Evolutionary conservation across 176 grass and related monocot genomes (phyloP), one percentile per base, ranked within the genome.

Genomic region (Elaeis guineensis): DNA sequence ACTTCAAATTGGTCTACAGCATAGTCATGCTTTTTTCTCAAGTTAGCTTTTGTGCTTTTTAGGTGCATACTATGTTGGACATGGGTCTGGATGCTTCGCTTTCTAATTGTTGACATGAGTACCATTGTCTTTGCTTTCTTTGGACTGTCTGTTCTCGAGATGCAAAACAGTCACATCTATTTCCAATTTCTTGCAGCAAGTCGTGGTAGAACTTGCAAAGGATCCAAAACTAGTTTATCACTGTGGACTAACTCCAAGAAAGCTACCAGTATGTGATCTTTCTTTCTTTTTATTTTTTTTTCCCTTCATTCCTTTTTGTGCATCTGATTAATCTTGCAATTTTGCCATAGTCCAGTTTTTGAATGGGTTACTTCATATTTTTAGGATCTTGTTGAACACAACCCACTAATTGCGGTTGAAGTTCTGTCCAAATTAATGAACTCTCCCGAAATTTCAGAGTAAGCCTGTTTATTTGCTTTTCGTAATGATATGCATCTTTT

Each of bases 331-430:
- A 25, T 68, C 21, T 32, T 58, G 67, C 72, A 76, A 25, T 64
- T 26, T 32, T 58, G 67, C 72, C 23, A 28, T 75, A 24, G 59
- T 74, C 25, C 5, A 67, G 22, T 65, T 62, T 17, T 50, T 69
- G 8, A 48, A 66, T 5, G 56, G 22, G 23, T 35, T 69, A 22
- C 52, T 59, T 61, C 67, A 51, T 49, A 12, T 78, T 85, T 30
- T 77, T 66, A 97, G 92, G 81, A 91, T 51, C 92, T 97, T 70
- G 84, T 97, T 76, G 92, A 97, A 73, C 78, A 97, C 69, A 97
- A 97, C 73, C 87, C 87, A 35, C 64, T 75, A 49, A 67, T 88
- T 72, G 87, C 83, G 60, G 87, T 97, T 14, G 92, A 88, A 73
- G 66, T 97, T 69, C 87, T 97, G 50, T 88, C 87, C 65, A 90